Conservation (phyloP, 805 yeast genomes). For the Yamadazyma kitorensis region DNA sequence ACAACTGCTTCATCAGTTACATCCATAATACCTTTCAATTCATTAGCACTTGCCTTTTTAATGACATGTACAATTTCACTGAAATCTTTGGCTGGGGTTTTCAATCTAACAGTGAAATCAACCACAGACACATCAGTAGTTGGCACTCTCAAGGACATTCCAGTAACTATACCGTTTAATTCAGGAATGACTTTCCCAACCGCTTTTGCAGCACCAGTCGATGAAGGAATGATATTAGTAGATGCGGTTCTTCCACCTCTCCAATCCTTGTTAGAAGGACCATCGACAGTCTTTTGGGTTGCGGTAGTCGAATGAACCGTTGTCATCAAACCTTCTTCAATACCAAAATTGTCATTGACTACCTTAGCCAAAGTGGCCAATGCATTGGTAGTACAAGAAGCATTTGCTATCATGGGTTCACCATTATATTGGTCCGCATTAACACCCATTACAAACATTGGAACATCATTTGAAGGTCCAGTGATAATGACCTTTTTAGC, state of each 20-base stretch:
- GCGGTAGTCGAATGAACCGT: constrained; percentile 38
- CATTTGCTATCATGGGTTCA: constrained; percentile 32
- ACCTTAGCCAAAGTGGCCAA: constrained; percentile 38
- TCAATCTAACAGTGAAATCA: constrained; percentile 33
- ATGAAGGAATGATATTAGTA: constrained; percentile 35
- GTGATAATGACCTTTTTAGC: constrained; percentile 35
- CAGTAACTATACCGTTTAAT: constrained; percentile 36
- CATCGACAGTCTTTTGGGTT: constrained; percentile 36
- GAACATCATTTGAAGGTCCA: constrained; percentile 35
- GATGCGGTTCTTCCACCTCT: constrained; percentile 39
- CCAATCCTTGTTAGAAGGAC: constrained; percentile 39
- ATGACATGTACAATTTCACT: constrained; percentile 30
- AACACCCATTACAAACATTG: constrained; percentile 36
- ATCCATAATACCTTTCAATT: constrained; percentile 32
- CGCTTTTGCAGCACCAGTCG: constrained; percentile 39
- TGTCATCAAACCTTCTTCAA: constrained; percentile 37
- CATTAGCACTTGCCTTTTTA: constrained; percentile 31
- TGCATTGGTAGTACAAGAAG: constrained; percentile 37
- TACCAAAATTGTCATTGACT: constrained; percentile 32
- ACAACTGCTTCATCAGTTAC: constrained; percentile 36
- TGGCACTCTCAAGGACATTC: constrained; percentile 36
- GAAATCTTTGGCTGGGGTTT: constrained; percentile 27
- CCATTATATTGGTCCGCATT: constrained; percentile 31
- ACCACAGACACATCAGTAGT: constrained; percentile 35
- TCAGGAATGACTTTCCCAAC: constrained; percentile 37